Evolutionary conservation across 176 grass and related monocot species (phyloP).

Genomic region (maize (Zea mays)): DNA sequence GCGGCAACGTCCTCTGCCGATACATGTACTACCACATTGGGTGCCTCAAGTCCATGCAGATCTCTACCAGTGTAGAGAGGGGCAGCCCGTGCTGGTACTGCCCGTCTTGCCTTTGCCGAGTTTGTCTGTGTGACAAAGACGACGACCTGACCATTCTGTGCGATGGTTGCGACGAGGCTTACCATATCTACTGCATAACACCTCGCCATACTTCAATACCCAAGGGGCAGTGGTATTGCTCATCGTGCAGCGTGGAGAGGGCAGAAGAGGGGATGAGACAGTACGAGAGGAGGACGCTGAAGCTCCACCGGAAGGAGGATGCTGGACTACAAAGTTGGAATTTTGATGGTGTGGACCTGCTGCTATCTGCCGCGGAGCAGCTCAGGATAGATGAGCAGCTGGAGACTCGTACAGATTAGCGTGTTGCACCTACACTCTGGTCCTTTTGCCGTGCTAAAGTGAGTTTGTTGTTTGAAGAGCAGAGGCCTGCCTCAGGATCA

Average conservation of each 20-base stretch:
- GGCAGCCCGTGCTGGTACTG: slow-evolving; percentile 71
- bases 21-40: slow-evolving; percentile 82
- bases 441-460: slow-evolving; percentile 16
- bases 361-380: slow-evolving; percentile 65
- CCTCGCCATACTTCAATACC: slow-evolving; percentile 63
- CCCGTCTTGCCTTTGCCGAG: slow-evolving; percentile 83
- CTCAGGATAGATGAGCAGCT: slow-evolving; percentile 48
- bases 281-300: slow-evolving; percentile 51
- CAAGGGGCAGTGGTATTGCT: slow-evolving; percentile 77
- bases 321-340: slow-evolving; percentile 30
- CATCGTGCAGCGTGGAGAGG: slow-evolving; percentile 54
- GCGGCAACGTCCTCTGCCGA: slow-evolving; percentile 63
- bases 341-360: slow-evolving; percentile 53
- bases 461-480: slow-evolving; percentile 10
- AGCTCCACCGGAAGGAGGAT: slow-evolving; percentile 50
- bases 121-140: slow-evolving; percentile 70
- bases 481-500: slow-evolving; percentile 5
- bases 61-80: slow-evolving; percentile 47
- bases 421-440: not conserved
- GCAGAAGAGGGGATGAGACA: slow-evolving; percentile 55
- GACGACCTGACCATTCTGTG: slow-evolving; percentile 78
- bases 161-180: slow-evolving; percentile 80
- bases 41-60: slow-evolving; percentile 65
- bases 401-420: slow-evolving; percentile 9
- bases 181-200: slow-evolving; percentile 83